Conservation (phyloP, 495 filamentous ascomycete species). For the Cenococcum geophilum region DNA sequence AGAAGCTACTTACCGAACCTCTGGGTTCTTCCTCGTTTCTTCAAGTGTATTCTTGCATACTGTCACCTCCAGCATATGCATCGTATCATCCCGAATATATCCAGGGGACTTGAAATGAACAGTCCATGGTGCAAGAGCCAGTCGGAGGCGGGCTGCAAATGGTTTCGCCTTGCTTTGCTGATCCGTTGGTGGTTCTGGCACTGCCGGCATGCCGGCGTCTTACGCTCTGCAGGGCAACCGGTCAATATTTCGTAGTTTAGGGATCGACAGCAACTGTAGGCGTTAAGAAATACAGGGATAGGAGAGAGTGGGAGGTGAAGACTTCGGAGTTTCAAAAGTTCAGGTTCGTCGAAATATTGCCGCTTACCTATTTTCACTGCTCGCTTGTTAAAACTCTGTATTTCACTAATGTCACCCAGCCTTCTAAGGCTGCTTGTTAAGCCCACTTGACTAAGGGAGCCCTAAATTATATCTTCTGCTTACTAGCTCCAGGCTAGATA, state of each 20-base stretch:
- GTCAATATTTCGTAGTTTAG: neutral
- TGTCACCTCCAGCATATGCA: slow-evolving; percentile 35
- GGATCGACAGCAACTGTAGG: neutral
- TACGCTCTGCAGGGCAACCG: neutral
- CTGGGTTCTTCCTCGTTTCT: slow-evolving; percentile 23
- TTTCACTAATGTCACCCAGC: no score
- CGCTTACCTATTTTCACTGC: no score
- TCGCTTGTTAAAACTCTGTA: no score
- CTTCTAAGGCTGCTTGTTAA: no score
- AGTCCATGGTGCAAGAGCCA: slow-evolving; percentile 34
- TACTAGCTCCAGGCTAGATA: no score
- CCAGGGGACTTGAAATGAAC: slow-evolving; percentile 35
- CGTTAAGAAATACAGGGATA: no score
- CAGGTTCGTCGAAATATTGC: no score
- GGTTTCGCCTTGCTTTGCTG: slow-evolving; percentile 5
- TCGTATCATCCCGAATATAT: slow-evolving; percentile 34
- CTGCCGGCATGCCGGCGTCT: slow-evolving; percentile 1
- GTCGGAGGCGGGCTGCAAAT: slow-evolving; percentile 30
- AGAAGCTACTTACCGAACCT: slow-evolving; percentile 17
- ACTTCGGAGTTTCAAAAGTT: no score
- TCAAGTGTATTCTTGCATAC: slow-evolving; percentile 35
- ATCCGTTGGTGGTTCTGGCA: slow-evolving; percentile 10
- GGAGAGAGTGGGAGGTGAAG: no score
- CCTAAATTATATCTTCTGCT: no score
- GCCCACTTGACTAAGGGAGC: no score